phyloP scores from a whole-genome alignment of 768 basidiomycete genomes.

The Strobilomyces confusus region DNA sequence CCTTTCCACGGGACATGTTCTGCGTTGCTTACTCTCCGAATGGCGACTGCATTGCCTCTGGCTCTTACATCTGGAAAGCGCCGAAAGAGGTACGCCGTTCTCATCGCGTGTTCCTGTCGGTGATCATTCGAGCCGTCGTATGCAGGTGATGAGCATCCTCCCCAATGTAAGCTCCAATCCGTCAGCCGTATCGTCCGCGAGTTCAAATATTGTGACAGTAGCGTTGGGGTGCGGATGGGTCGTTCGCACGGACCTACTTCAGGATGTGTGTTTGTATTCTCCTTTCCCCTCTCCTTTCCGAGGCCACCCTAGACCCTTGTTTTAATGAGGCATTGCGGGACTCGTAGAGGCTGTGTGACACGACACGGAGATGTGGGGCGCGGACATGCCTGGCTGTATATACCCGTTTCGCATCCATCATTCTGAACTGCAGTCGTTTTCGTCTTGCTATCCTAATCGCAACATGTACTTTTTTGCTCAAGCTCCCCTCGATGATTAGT shows the following conservation, averaged over 20 bases:
- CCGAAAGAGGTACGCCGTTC: constrained; percentile 13
- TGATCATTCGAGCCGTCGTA: background rate
- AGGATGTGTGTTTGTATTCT: constrained; percentile 2
- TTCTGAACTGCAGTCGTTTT: background rate
- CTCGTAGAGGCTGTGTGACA: background rate
- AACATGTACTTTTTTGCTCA: background rate
- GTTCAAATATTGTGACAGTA: background rate
- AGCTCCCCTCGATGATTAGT: background rate
- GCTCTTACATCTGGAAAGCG: constrained; percentile 13
- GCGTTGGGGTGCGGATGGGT: background rate
- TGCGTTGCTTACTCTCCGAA: constrained; percentile 23
- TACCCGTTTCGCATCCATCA: constrained; percentile 1
- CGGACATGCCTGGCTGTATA: background rate
- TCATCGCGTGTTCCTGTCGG: background rate
- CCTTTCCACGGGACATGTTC: constrained; percentile 21
- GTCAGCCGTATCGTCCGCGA: background rate
- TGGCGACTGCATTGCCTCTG: constrained; percentile 17
- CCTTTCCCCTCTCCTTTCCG: background rate
- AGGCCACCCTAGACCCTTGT: background rate
- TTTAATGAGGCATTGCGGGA: background rate
- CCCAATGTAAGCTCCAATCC: constrained; percentile 6
- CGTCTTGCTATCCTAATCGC: background rate
- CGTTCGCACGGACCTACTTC: background rate
- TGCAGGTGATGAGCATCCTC: constrained; percentile 3
- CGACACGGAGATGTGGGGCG: constrained; percentile 1